These are phyloP conservation scores for Sphagnum magellanicum DNA, from an alignment of 228 moss, liverwort and hornwort genomes.

Conservation along the genomic window DNA sequence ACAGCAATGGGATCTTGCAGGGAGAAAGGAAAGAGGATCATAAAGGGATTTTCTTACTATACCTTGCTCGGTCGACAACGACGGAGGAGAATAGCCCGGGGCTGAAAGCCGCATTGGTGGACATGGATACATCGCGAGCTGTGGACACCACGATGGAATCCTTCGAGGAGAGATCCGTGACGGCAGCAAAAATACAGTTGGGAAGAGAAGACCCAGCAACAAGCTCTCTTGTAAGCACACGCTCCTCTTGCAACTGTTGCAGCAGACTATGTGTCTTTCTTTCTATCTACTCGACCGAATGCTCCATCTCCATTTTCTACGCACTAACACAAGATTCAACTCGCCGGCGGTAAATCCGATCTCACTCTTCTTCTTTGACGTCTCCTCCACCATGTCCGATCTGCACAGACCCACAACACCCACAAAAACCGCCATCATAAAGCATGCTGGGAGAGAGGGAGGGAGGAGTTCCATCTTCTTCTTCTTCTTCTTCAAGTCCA, in stretches of 20 bases:
- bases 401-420: too few relatives aligned
- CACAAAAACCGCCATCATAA: too few relatives aligned
- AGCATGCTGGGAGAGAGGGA: too few relatives aligned
- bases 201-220: neutral
- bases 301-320: constrained; percentile 17
- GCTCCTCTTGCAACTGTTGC: constrained; percentile 9
- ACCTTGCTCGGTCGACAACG: constrained; percentile 44
- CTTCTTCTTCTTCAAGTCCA: too few relatives aligned
- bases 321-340: too few relatives aligned
- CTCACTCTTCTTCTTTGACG: too few relatives aligned
- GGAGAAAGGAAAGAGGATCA: neutral
- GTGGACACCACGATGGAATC: neutral
- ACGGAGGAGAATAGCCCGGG: constrained; percentile 54
- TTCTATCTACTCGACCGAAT: constrained; percentile 6
- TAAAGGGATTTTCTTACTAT: constrained; percentile 6
- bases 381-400: too few relatives aligned
- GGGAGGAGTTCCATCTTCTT: too few relatives aligned
- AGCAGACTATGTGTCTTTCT: constrained; percentile 2
- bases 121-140: constrained; percentile 47
- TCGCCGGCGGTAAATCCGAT: too few relatives aligned
- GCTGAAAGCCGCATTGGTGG: constrained; percentile 60
- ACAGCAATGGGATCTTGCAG: too few relatives aligned
- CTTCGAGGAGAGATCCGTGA: constrained; percentile 9
- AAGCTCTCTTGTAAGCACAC: constrained; percentile 8
- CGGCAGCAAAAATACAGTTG: neutral